Evolutionary conservation across 192 early-diverging fungal genomes (phyloP), one percentile per base, ranked within the genome.

Genomic region (Borealophlyctis nickersoniae): DNA sequence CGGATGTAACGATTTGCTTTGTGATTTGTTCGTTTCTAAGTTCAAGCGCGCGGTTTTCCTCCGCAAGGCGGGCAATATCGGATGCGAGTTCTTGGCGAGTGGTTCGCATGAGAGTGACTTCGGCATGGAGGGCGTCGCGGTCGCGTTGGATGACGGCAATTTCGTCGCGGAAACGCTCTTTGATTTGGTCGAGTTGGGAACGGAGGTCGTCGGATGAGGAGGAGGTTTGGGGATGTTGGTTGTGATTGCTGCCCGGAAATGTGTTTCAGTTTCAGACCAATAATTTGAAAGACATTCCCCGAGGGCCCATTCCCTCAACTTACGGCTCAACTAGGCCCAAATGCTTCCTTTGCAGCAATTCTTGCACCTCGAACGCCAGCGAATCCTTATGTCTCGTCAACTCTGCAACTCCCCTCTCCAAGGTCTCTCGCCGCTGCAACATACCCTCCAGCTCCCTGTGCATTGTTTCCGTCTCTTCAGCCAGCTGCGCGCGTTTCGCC

Each of bases 21-120:
- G 69, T 31, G 24, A 65, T 71, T 19, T 52, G 62, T 22, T 19
- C 50, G 4, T 36, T 49, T 39, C 36, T 22, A 24, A 36, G 45
- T 49, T 65, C 56, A 2, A 63, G 63, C 24, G 34, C 26, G 4
- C 34, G 19, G 24, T 35, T 65, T 23, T 71, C 69, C 24, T 64
- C 56, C 13, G 22, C 24, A 4, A 71, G 39, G 23, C 23, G 22
- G 16, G 69, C 31, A 26, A 58, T 65, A 14, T 58, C 62, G 56
- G 16, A 33, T 49, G 28, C 23, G 1, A 65, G 62, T 13, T 48
- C 49, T 27, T 63, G 62, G 7, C 62, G 62, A 26, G 14, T 31
- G 30, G n/a, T 23, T 14, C 35, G 52, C 1, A 69, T 52, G 2
- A 7, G 30, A 5, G 16, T 50, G 9, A 55, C 36, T 36, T 69